Conservation (phyloP, 352 stramenopile genomes). For the Pythium sukuiense region DNA sequence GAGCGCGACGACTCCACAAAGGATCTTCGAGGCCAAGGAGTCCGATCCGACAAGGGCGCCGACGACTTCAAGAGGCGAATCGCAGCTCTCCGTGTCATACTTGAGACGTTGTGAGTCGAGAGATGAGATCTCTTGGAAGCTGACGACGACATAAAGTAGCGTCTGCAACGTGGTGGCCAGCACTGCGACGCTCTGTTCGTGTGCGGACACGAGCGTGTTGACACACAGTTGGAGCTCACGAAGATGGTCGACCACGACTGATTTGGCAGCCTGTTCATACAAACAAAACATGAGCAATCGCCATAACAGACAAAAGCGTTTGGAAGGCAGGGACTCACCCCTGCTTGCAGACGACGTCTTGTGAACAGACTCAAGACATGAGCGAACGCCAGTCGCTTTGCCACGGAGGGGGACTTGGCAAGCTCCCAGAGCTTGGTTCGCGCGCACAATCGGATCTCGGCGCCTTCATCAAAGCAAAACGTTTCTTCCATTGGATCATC, state of each 20-base stretch:
- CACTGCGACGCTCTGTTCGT: constrained; percentile 33
- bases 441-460: constrained; percentile 38
- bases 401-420: constrained; percentile 10
- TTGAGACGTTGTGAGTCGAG: constrained; percentile 31
- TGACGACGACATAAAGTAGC: constrained; percentile 36
- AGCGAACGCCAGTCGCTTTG: constrained; percentile 34
- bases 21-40: constrained; percentile 34
- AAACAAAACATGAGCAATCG: neutral
- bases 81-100: constrained; percentile 29
- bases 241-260: constrained; percentile 5
- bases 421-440: constrained; percentile 48
- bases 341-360: neutral
- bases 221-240: constrained; percentile 45
- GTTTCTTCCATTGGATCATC: constrained; percentile 46
- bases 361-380: constrained; percentile 37
- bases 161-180: constrained; percentile 32
- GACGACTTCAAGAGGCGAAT: constrained; percentile 19
- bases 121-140: constrained; percentile 35
- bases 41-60: constrained; percentile 19
- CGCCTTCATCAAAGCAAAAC: constrained; percentile 45
- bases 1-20: constrained; percentile 37
- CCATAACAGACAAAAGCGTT: too few species aligned
- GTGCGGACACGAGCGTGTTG: constrained; percentile 29
- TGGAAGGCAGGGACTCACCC: neutral
- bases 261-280: neutral